These are phyloP conservation scores for Vitis rotundifolia DNA, from an alignment of 164 flowering plant species.

Conservation along the genomic window DNA sequence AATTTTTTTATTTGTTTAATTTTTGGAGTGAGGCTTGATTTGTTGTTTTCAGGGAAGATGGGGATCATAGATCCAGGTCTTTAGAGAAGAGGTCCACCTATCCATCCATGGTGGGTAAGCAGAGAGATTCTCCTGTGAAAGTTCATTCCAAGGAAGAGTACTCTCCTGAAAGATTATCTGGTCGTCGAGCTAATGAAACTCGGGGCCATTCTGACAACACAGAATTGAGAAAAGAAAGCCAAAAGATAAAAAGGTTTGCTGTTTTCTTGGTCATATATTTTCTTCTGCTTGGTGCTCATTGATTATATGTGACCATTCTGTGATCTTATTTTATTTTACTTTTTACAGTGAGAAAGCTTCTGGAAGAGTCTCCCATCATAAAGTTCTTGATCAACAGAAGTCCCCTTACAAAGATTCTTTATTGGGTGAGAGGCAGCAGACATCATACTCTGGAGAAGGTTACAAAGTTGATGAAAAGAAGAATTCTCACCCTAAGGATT, in stretches of 20 bases:
- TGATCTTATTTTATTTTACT: neutral
- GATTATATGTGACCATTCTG: neutral
- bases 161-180: slow-evolving; percentile 26
- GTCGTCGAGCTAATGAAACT: slow-evolving; percentile 16
- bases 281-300: neutral
- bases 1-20: neutral
- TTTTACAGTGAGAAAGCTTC: slow-evolving; percentile 47
- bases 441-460: slow-evolving; percentile 25
- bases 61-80: slow-evolving; percentile 21
- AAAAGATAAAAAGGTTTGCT: slow-evolving; percentile 38
- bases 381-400: slow-evolving; percentile 23
- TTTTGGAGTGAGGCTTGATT: slow-evolving; percentile 1
- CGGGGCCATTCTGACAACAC: slow-evolving; percentile 11
- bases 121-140: slow-evolving; percentile 22
- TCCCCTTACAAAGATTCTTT: slow-evolving; percentile 23
- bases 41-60: slow-evolving; percentile 28
- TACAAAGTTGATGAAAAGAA: slow-evolving; percentile 31
- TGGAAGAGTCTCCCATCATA: slow-evolving; percentile 23
- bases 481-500: slow-evolving; percentile 18
- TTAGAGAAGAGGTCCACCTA: slow-evolving; percentile 20
- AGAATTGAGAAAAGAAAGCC: slow-evolving; percentile 35
- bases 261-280: neutral
- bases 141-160: slow-evolving; percentile 16
- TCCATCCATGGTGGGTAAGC: slow-evolving; percentile 22
- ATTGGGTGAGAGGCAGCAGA: slow-evolving; percentile 23